Percentiles rank a stretch among this genome's conserved stretches.
Conservation (phyloP, 139 green algal genomes). For the Asterochloris erici region DNA sequence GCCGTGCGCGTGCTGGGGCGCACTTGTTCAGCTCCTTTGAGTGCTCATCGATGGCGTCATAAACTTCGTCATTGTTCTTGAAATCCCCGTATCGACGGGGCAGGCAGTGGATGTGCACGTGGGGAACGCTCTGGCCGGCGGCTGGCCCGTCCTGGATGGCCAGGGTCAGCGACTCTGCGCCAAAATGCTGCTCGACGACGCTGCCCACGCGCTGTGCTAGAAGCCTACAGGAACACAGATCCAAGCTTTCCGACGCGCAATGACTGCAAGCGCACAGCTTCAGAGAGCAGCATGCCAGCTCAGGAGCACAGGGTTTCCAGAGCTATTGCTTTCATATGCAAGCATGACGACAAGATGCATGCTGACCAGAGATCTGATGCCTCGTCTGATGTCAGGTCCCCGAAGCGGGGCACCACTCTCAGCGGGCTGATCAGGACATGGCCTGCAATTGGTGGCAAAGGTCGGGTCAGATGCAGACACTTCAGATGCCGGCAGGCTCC, state of each 20-base stretch:
- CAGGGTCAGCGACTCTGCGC: constrained; percentile 69
- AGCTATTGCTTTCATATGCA: neutral
- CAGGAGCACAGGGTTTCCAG: neutral
- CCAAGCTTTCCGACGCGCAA: neutral
- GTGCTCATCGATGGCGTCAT: constrained; percentile 66
- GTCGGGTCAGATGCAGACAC: too few relatives aligned
- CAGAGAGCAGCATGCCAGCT: neutral
- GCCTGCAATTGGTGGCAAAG: constrained; percentile 35
- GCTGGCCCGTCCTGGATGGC: constrained; percentile 73
- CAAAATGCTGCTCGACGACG: constrained; percentile 56
- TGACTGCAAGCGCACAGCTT: too few relatives aligned
- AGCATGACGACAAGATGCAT: too few relatives aligned
- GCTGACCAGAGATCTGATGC: constrained; percentile 81
- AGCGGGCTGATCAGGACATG: constrained; percentile 91
- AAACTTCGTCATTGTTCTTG: constrained; percentile 90
- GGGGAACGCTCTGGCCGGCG: constrained; percentile 91
- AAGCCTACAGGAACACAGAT: constrained; percentile 28
- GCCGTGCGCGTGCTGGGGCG: too few relatives aligned
- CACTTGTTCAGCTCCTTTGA: constrained; percentile 3
- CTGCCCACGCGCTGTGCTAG: constrained; percentile 60
- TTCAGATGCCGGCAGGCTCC: too few relatives aligned
- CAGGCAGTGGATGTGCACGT: constrained; percentile 96
- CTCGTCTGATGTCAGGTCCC: constrained; percentile 75
- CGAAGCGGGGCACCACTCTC: constrained; percentile 70
- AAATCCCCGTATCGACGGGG: constrained; percentile 85